Percentiles rank a stretch among this genome's conserved stretches.
phyloP scores from a whole-genome alignment of 2,329 filamentous ascomycete genomes.

The Aureobasidium uvarum region DNA sequence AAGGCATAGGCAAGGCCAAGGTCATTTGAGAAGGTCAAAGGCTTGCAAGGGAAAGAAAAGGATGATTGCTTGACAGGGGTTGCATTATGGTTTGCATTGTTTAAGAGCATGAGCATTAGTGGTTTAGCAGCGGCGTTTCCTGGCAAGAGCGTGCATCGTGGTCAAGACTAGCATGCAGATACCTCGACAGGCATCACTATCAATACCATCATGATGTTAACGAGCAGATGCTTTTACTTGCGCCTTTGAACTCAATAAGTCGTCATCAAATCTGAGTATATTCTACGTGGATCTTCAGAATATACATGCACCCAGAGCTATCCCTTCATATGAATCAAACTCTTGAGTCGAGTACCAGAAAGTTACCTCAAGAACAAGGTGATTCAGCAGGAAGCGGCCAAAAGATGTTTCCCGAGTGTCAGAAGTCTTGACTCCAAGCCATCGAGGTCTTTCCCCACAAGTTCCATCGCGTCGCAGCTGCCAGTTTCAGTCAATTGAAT shows the following conservation, averaged over 20 bases:
- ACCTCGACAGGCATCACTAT: not conserved
- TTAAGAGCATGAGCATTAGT: not conserved
- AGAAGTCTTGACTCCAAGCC: not conserved
- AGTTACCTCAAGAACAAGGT: not conserved
- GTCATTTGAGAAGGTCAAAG: not conserved
- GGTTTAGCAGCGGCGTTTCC: not conserved
- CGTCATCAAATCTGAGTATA: too few relatives aligned
- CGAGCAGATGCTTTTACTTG: not conserved
- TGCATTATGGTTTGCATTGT: not conserved
- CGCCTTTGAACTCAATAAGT: not conserved
- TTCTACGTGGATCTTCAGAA: not conserved
- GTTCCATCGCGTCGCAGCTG: not conserved
- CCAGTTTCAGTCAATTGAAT: too few relatives aligned
- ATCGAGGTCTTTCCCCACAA: not conserved
- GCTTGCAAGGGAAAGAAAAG: not conserved
- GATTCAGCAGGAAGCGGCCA: not conserved
- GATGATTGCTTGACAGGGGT: not conserved
- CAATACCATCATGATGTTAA: not conserved
- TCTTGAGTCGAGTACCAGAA: too few relatives aligned
- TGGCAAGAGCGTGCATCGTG: not conserved
- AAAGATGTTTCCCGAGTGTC: conserved; percentile 25
- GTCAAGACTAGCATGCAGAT: not conserved
- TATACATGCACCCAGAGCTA: not conserved
- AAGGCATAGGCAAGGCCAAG: conserved; percentile 16
- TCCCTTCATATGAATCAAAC: not conserved